Percentiles rank a stretch among this genome's conserved stretches.
These are phyloP conservation scores for Chaetoceros tenuissimus DNA, from an alignment of 108 stramenopile genomes.

Conservation along the genomic window DNA sequence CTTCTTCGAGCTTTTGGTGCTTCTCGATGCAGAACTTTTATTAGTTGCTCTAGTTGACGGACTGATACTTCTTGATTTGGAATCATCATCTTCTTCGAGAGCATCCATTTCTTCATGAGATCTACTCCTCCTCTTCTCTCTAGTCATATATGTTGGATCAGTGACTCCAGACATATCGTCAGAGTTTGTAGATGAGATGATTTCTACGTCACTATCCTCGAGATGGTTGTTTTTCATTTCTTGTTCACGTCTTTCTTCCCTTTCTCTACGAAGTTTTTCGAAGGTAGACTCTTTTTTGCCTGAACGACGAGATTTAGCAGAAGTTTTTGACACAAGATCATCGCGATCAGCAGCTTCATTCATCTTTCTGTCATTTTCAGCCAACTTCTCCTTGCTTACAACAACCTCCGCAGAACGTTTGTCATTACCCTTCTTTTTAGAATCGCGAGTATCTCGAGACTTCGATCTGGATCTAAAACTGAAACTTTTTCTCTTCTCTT, in stretches of 20 bases:
- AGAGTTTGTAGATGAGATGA: background rate
- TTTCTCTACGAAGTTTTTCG: background rate
- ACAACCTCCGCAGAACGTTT: background rate
- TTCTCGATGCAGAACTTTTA: background rate
- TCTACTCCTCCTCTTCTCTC: background rate
- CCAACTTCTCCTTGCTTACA: background rate
- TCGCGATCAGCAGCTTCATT: background rate
- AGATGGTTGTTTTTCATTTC: background rate
- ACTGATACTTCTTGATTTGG: background rate
- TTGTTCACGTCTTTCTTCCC: background rate
- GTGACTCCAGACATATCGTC: background rate
- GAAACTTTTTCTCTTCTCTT: background rate
- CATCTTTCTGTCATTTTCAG: background rate
- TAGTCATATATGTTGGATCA: background rate
- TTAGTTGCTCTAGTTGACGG: background rate
- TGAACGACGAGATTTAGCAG: background rate
- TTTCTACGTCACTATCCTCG: background rate
- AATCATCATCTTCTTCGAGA: background rate
- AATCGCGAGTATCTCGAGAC: background rate
- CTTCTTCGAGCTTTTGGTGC: background rate
- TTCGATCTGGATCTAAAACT: background rate
- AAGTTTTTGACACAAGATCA: background rate
- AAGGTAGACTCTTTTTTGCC: background rate
- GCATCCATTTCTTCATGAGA: background rate
- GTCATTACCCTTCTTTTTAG: background rate